These are phyloP conservation scores for Claviceps pusilla DNA, from an alignment of 2,329 filamentous ascomycete genomes.

Conservation along the genomic window DNA sequence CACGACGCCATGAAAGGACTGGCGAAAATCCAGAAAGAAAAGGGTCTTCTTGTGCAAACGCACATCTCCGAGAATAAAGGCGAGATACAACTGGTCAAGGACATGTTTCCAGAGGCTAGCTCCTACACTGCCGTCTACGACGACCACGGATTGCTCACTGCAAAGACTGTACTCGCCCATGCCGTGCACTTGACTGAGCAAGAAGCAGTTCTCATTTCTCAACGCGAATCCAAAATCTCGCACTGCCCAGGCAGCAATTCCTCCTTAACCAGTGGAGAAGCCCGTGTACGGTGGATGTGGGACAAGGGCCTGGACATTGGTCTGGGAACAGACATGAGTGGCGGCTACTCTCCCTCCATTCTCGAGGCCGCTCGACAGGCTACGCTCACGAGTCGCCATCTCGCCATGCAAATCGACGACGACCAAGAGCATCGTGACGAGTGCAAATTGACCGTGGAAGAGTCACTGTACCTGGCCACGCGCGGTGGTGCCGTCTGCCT, in stretches of 20 bases:
- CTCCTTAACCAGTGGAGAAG: constrained; percentile 64
- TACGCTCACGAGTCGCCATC: constrained; percentile 58
- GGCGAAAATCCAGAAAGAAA: constrained; percentile 47
- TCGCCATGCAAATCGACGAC: constrained; percentile 37
- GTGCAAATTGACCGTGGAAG: constrained; percentile 64
- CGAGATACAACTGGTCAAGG: constrained; percentile 56
- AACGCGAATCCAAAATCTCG: constrained; percentile 49
- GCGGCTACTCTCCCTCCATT: constrained; percentile 70
- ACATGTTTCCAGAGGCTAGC: constrained; percentile 48
- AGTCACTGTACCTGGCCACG: constrained; percentile 76
- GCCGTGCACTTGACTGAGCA: constrained; percentile 57
- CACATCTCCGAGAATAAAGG: constrained; percentile 72
- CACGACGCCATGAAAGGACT: constrained; percentile 45
- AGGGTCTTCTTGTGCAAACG: constrained; percentile 61
- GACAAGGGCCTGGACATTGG: constrained; percentile 65
- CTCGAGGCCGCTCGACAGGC: constrained; percentile 75
- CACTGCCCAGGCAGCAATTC: constrained; percentile 86
- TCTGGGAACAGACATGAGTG: constrained; percentile 79
- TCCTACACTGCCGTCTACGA: constrained; percentile 75
- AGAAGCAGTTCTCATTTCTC: constrained; percentile 51
- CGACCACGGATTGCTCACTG: constrained; percentile 48
- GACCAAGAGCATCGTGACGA: constrained; percentile 24
- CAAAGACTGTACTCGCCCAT: constrained; percentile 71
- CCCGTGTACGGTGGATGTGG: constrained; percentile 59
- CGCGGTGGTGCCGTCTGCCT: constrained; percentile 74